Conservation (phyloP, 2,329 filamentous ascomycete genomes). For the Penicillium sp. region DNA sequence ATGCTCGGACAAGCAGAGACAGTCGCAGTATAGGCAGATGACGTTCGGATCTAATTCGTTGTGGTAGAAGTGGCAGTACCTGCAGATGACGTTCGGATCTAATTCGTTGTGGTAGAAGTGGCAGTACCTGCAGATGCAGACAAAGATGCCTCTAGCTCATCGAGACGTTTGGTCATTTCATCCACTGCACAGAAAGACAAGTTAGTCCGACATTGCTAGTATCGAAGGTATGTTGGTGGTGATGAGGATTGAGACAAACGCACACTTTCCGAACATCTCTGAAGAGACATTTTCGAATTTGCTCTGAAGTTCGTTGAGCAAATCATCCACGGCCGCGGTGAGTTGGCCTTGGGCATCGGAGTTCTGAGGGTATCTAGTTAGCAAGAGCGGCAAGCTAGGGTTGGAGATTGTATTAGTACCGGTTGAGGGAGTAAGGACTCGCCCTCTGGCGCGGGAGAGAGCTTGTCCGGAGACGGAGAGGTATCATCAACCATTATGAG, state of each 20-base stretch:
- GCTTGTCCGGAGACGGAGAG: slow-evolving; percentile 20
- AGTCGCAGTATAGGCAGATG: neutral
- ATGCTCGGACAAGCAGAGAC: neutral
- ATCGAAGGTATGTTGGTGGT: neutral
- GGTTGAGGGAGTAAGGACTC: slow-evolving; percentile 27
- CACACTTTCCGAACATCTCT: slow-evolving; percentile 87
- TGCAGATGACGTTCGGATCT: neutral
- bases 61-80: slow-evolving; percentile 6
- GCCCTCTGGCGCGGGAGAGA: slow-evolving; percentile 13
- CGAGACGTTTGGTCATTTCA: slow-evolving; percentile 83
- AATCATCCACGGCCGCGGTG: slow-evolving; percentile 77
- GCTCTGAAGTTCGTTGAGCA: slow-evolving; percentile 77
- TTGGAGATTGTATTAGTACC: slow-evolving; percentile 10
- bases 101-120: slow-evolving; percentile 20
- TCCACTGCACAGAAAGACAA: slow-evolving; percentile 66
- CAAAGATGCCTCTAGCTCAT: slow-evolving; percentile 75
- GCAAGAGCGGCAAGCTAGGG: neutral
- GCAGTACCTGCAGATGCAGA: slow-evolving; percentile 51
- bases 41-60: slow-evolving; percentile 12
- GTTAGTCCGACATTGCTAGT: neutral
- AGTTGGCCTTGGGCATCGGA: slow-evolving; percentile 53
- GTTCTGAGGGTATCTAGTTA: slow-evolving; percentile 18
- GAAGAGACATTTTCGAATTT: slow-evolving; percentile 83
- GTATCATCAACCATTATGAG: slow-evolving; percentile 25
- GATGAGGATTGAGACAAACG: slow-evolving; percentile 32